Percentiles rank a stretch among this genome's conserved stretches.
Evolutionary conservation across 495 filamentous ascomycete species (phyloP).

Genomic region (Aspergillus mulundensis): DNA sequence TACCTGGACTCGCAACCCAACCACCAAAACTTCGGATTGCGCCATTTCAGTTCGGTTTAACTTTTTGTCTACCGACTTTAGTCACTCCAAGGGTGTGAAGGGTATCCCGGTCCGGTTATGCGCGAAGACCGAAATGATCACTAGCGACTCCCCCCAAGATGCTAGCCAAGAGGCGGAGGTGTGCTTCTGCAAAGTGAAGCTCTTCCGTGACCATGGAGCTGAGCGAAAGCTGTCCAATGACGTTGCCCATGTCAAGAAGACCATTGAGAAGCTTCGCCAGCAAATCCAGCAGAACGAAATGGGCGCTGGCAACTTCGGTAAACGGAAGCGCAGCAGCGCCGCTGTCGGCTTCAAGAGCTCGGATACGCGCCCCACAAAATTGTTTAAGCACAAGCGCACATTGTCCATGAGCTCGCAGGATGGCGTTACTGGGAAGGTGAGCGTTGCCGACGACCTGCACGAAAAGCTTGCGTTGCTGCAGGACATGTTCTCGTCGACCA

Average conservation of each 20-base stretch:
- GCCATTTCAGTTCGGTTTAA: slow-evolving; percentile 90
- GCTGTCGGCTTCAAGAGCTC: slow-evolving; percentile 47
- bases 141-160: slow-evolving; percentile 38
- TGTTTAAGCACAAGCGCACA: slow-evolving; percentile 84
- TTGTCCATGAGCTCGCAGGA: slow-evolving; percentile 94
- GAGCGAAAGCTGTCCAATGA: slow-evolving; percentile 95
- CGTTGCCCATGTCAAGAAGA: slow-evolving; percentile 86
- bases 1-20: slow-evolving; percentile 70
- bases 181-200: slow-evolving; percentile 91
- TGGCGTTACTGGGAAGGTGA: slow-evolving; percentile 54
- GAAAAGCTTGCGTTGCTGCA: slow-evolving; percentile 77
- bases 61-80: slow-evolving; percentile 97
- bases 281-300: slow-evolving; percentile 85
- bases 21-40: slow-evolving; percentile 60
- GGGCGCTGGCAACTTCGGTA: slow-evolving; percentile 83
- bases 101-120: slow-evolving; percentile 91
- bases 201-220: slow-evolving; percentile 94
- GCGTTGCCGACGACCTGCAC: slow-evolving; percentile 84
- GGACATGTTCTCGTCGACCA: slow-evolving; percentile 94
- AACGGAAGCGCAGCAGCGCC: slow-evolving; percentile 69
- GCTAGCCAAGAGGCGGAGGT: slow-evolving; percentile 56
- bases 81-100: slow-evolving; percentile 96
- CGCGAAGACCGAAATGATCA: slow-evolving; percentile 72
- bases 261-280: slow-evolving; percentile 89
- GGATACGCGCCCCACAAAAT: slow-evolving; percentile 63